phyloP scores from a whole-genome alignment of 2,329 filamentous ascomycete species.

The Mycogone perniciosa region DNA sequence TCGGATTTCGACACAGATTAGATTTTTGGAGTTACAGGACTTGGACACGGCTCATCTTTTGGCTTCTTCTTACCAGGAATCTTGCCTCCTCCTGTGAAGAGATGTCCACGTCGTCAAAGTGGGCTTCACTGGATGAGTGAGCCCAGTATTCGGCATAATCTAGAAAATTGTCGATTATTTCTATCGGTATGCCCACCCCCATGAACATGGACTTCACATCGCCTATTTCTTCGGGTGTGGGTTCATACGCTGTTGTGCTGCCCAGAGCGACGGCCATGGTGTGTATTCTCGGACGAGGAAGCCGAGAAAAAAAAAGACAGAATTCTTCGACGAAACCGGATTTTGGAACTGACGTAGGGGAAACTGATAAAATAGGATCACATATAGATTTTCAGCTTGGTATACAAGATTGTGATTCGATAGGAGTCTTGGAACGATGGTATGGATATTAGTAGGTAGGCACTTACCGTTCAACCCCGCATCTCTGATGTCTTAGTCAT shows the following conservation, averaged over 20 bases:
- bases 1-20: not conserved
- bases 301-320: too few species aligned
- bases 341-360: too few species aligned
- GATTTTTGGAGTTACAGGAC: not conserved
- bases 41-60: not conserved
- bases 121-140: slow-evolving; percentile 33
- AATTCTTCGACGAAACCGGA: too few species aligned
- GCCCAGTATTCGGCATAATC: slow-evolving; percentile 60
- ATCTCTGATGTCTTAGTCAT: too few species aligned
- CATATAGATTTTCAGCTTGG: too few species aligned
- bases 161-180: slow-evolving; percentile 50
- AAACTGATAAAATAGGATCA: too few species aligned
- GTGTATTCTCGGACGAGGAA: not conserved
- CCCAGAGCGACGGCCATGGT: not conserved
- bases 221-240: slow-evolving; percentile 43
- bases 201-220: slow-evolving; percentile 42
- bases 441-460: too few species aligned
- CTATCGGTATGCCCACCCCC: slow-evolving; percentile 42
- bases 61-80: slow-evolving; percentile 5
- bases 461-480: too few species aligned
- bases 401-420: too few species aligned
- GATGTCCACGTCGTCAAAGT: slow-evolving; percentile 12
- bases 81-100: not conserved
- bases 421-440: too few species aligned
- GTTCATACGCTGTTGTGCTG: slow-evolving; percentile 20